Evolutionary conservation across 371 early-diverging fungal genomes (phyloP), one percentile per base, ranked within the genome.

Genomic region (Mortierella polycephala): DNA sequence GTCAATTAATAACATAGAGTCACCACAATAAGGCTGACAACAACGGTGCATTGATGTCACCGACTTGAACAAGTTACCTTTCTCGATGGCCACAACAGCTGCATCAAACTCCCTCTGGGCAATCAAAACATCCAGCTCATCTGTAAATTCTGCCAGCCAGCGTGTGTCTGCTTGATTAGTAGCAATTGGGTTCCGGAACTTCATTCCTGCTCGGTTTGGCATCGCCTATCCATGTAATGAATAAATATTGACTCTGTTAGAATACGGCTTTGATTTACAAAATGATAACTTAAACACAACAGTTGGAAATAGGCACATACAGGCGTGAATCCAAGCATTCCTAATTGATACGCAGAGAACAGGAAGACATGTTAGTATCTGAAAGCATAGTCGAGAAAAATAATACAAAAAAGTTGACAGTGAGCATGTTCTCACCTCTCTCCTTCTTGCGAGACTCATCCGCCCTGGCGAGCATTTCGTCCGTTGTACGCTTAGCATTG

Each of bases 51-150:
- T 4, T 30, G 50, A 41, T 23, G 20, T 30, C 16, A 44, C 3
- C 40, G 21, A 63, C 46, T 12, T 12, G 16, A 39, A 16, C 30
- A 18, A 56, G 37, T 16, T 74, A 90, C 91, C 93, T 83, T 88
- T 89, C 59, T 92, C 92, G 57, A 95, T 87, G 60, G 87, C 84
- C 2, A 75, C 77, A 0, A 95, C 93, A 5, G 96, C 93, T n/a
- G 81, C 82, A 52, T 93, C 92, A 82, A 96, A 96, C 65, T 96
- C 95, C 51, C 96, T 83, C 39, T 94, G 86, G 2, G 96, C 96
- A 81, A 97, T 94, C 44, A 90, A 81, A 5, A 97, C 95, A 60
- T 96, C 98, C 57, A 97, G 74, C 51, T 94, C 92, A 75, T 96
- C 95, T 2, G 93, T 85, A 51, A 95, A 85, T 63, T 94, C 92